Percentiles rank a stretch among this genome's conserved stretches.
These are phyloP conservation scores for Podospora pseudocomata DNA, from an alignment of 495 filamentous ascomycete genomes.

Conservation along the genomic window DNA sequence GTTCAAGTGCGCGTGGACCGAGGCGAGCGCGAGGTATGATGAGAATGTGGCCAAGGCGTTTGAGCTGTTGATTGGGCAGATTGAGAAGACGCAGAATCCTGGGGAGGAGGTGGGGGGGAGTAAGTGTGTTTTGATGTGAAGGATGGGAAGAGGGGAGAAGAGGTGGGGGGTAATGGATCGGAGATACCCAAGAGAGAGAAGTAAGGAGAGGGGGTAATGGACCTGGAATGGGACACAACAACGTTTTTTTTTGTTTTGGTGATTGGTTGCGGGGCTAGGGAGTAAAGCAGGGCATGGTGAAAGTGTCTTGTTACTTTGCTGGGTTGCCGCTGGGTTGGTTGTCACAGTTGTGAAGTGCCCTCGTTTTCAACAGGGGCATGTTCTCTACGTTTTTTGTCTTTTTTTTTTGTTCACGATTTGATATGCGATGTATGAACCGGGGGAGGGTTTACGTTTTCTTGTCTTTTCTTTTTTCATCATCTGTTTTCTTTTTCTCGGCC, in stretches of 20 bases:
- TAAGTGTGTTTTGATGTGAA: slow-evolving; percentile 83
- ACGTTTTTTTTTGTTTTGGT: not conserved
- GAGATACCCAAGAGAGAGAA: too few species aligned
- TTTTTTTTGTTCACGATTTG: not conserved
- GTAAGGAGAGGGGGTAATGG: not conserved
- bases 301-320: not conserved
- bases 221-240: not conserved
- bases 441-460: not conserved
- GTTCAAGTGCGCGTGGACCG: slow-evolving; percentile 89
- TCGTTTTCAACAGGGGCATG: not conserved
- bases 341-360: not conserved
- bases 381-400: not conserved
- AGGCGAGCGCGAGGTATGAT: slow-evolving; percentile 89
- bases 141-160: not conserved
- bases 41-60: slow-evolving; percentile 92
- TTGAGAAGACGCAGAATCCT: slow-evolving; percentile 93
- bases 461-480: not conserved
- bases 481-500: not conserved
- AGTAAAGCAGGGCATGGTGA: not conserved
- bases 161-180: too few species aligned
- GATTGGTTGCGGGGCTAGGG: too few species aligned
- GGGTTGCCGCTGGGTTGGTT: not conserved
- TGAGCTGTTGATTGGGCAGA: slow-evolving; percentile 88
- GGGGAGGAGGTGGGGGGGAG: slow-evolving; percentile 70
- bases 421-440: not conserved